Conservation (phyloP, 768 basidiomycete genomes). For the Amanita rimosa region DNA sequence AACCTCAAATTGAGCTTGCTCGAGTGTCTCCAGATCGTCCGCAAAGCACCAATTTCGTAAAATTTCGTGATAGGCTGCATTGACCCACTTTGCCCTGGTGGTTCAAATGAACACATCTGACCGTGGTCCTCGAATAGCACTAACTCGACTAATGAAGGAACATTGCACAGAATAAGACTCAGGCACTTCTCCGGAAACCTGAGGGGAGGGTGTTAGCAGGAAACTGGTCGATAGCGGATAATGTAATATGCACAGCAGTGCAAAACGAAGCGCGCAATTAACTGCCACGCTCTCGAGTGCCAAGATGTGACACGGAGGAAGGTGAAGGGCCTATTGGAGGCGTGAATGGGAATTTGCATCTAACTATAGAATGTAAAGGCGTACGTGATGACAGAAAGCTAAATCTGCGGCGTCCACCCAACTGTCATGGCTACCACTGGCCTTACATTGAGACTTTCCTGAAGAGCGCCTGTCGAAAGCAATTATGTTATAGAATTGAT, state of each 20-base stretch:
- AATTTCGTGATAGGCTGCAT: conserved; percentile 53
- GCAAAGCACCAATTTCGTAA: conserved; percentile 53
- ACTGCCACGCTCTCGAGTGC: conserved; percentile 53
- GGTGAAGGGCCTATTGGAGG: conserved; percentile 36
- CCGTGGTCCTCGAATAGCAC: conserved; percentile 13
- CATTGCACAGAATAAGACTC: conserved; percentile 58
- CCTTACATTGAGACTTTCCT: conserved; percentile 45
- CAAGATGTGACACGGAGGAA: conserved; percentile 63
- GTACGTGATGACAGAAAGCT: conserved; percentile 51
- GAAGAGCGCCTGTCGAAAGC: conserved; percentile 62
- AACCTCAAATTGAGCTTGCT: conserved; percentile 53
- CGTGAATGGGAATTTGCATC: background rate
- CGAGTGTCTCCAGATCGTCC: conserved; percentile 53
- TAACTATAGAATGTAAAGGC: conserved; percentile 12
- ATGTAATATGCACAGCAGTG: conserved; percentile 42
- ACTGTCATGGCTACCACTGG: conserved; percentile 48
- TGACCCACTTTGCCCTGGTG: conserved; percentile 44
- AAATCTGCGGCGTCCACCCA: conserved; percentile 78
- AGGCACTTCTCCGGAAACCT: conserved; percentile 67
- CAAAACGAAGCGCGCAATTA: conserved; percentile 50
- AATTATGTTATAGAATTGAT: conserved; percentile 52
- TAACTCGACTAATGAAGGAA: conserved; percentile 58
- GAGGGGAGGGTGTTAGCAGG: conserved; percentile 3
- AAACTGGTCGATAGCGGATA: background rate
- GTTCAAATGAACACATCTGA: conserved; percentile 4